Base-by-base conservation (phyloP, 192 early-diverging fungal species). In the Entomortierella chlamydospora region DNA sequence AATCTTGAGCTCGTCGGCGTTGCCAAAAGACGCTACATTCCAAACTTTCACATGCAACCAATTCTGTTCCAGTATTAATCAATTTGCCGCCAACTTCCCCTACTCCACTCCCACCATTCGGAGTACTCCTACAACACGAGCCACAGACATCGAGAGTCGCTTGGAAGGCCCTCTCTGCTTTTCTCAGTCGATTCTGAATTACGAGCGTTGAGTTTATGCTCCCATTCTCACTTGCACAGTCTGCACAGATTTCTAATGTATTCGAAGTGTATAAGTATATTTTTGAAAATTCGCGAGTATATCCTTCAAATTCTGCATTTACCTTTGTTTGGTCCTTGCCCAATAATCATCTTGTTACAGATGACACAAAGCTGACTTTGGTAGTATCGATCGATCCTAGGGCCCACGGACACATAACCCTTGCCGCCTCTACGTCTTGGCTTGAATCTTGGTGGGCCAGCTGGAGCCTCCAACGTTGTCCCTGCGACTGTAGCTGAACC, bases 351-450 rank as follows among this genome's bases (percentile, higher is more conserved):
- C 54, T 87, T 82, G 31, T 81, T 49, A 70, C 93, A 95, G 10
- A 91, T 72, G 0, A 87, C 15, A 70, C 93, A 95, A 34, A 89
- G 84, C 26, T 83, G 81, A 26, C 90, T 85, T 49, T 81, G 77
- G 64, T 93, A 95, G 74, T 89, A 95, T 30, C 89, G 87, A 56
- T 95, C 93, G 49, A 95, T 92, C 17, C 88, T 81, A 28, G 66
- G 69, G 9, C 65, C 62, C 64, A 64, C 64, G 0, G 63, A 70
- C 9, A 79, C 76, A 50, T 49, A 65, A 0, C 76, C 76, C 12
- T 70, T 70, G 12, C 67, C 68, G 15, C 76, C 76, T 28, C 51
- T 51, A 3, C 76, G 55, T 31, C 41, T 51, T 9, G 76, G 68
- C 49, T 70, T 70, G 50, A 79, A 79, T 42, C 31, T 49, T 18